Conservation (phyloP, 768 basidiomycete genomes). For the Termitomyces sp. region DNA sequence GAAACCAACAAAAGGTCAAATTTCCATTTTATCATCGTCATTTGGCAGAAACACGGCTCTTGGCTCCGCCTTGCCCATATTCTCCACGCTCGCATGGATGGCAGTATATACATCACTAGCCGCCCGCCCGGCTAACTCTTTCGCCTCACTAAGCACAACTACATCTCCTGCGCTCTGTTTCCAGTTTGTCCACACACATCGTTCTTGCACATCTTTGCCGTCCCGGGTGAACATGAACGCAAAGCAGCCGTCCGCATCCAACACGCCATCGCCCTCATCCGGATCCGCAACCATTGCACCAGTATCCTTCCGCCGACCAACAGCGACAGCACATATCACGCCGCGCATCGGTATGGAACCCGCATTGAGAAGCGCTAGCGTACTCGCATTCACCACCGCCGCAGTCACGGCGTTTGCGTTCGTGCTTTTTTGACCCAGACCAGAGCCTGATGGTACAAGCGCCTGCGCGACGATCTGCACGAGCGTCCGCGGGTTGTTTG, state of each 20-base stretch:
- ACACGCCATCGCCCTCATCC: slow-evolving; percentile 32
- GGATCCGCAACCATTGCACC: slow-evolving; percentile 47
- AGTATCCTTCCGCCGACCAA: slow-evolving; percentile 31
- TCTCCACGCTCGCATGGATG: slow-evolving; percentile 38
- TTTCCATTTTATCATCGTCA: slow-evolving; percentile 37
- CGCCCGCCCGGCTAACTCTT: slow-evolving; percentile 40
- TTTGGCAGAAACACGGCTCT: slow-evolving; percentile 2
- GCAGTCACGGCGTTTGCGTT: slow-evolving; percentile 42
- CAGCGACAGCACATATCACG: slow-evolving; percentile 63
- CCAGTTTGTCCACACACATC: slow-evolving; percentile 59
- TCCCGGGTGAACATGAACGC: slow-evolving; percentile 52
- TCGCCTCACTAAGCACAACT: slow-evolving; percentile 36
- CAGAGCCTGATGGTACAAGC: slow-evolving; percentile 23
- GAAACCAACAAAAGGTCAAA: slow-evolving; percentile 17
- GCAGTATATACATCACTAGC: slow-evolving; percentile 40
- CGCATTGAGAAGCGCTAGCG: slow-evolving; percentile 62
- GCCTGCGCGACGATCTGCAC: slow-evolving; percentile 76
- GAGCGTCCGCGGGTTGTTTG: slow-evolving; percentile 64
- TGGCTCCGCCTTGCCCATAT: slow-evolving; percentile 3
- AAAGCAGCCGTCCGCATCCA: slow-evolving; percentile 55
- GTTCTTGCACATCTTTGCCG: slow-evolving; percentile 12
- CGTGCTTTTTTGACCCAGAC: neutral
- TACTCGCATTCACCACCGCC: slow-evolving; percentile 65
- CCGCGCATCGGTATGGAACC: slow-evolving; percentile 72
- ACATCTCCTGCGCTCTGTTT: slow-evolving; percentile 22